These are phyloP conservation scores for Actinidia chinensis DNA, from an alignment of 179 eudicot species.

Conservation along the genomic window DNA sequence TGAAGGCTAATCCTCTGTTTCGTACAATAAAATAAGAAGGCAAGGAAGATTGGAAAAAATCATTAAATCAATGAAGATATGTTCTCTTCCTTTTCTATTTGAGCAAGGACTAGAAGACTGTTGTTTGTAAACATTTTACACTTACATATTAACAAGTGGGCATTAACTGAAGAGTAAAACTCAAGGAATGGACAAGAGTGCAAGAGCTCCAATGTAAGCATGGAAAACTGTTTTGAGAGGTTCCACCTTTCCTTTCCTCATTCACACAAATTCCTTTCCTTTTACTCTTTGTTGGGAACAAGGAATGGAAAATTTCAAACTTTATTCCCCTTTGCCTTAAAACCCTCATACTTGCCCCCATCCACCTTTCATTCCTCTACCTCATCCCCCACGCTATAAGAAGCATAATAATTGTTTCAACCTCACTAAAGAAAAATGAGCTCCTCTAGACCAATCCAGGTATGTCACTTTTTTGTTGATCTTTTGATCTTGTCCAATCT, in stretches of 20 bases:
- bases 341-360: not conserved
- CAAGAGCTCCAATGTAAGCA: not conserved
- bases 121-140: not conserved
- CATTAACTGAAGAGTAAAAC: not conserved
- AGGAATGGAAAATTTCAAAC: not conserved
- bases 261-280: not conserved
- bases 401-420: not conserved
- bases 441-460: slow-evolving; percentile 9
- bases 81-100: not conserved
- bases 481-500: not conserved
- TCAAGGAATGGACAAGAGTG: not conserved
- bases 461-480: not conserved
- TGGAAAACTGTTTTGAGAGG: not conserved
- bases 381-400: not conserved
- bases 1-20: not conserved
- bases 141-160: not conserved
- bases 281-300: not conserved
- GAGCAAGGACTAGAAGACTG: not conserved
- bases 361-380: not conserved
- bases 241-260: not conserved
- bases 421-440: slow-evolving; percentile 10
- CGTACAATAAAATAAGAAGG: not conserved
- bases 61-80: not conserved
- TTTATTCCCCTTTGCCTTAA: not conserved
- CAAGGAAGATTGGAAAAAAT: not conserved